Evolutionary conservation across 2,329 filamentous ascomycete genomes (phyloP), one percentile per base, ranked within the genome.

Genomic region (Dactylonectria estremocensis): DNA sequence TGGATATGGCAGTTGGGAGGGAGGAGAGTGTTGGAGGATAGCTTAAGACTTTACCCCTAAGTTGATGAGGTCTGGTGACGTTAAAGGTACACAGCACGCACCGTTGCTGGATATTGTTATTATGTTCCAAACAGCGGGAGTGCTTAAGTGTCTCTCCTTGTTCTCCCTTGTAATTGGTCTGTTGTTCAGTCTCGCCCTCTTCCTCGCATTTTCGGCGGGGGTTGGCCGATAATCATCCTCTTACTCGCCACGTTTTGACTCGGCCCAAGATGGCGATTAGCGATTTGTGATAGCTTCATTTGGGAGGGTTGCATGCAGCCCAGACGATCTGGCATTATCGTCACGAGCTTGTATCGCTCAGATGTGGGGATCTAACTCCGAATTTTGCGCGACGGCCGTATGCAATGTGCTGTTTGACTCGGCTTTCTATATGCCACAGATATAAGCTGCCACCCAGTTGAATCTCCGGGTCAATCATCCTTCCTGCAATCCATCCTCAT

Each of bases 91-190:
- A n/a, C 13, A n/a, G 13, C 16, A 20, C 43, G 24, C 11, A 14
- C 16, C 14, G 43, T 58, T 22, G 7, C 37, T 14, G 20, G 16
- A 59, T 18, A 20, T 49, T 35, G 33, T 18, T 59, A 18, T 45
- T 11, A 8, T 1, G 16, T 37, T 33, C 13, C 43, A 28, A 18
- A 20, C 56, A 6, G 13, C 45, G 56, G 55, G 24, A 35, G 18
- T n/a, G 56, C 45, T 50, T 59, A 59, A n/a, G n/a, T n/a, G n/a
- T 59, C 56, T 50, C 18, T 45, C 56, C 31, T 31, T 16, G 18
- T 4, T 16, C 28, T 45, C 31, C 56, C 56, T 40, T 31, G 35
- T 16, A 16, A 35, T 18, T 14, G 22, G 13, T 43, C 28, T n/a
- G 43, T 45, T 35, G 37, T 59, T 45, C 35, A 59, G 48, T 59